These are phyloP conservation scores for Coemansia sp. DNA, from an alignment of 371 early-diverging fungal genomes.

Conservation along the genomic window DNA sequence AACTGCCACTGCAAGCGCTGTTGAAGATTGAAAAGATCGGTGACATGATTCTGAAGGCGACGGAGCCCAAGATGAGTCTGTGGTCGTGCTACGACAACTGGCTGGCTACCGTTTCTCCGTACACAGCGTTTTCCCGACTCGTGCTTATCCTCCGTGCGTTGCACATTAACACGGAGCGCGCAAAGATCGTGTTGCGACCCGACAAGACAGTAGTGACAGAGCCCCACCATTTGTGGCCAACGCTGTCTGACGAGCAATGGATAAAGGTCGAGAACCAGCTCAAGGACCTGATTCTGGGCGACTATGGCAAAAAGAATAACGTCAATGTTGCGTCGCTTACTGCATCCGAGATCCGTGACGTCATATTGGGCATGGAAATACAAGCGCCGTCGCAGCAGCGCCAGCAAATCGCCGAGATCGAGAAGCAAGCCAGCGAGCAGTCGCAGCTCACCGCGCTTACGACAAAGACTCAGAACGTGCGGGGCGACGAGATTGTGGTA, in stretches of 20 bases:
- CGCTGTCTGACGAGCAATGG: slow-evolving; percentile 96
- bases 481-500: slow-evolving; percentile 97
- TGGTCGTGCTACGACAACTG: slow-evolving; percentile 95
- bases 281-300: slow-evolving; percentile 97
- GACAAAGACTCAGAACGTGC: slow-evolving; percentile 94
- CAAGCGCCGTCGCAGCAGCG: slow-evolving; percentile 96
- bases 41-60: slow-evolving; percentile 95
- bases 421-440: slow-evolving; percentile 91
- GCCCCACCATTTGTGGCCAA: slow-evolving; percentile 97
- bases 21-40: slow-evolving; percentile 98
- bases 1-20: slow-evolving; percentile 96
- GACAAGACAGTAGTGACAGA: slow-evolving; percentile 92
- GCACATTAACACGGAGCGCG: slow-evolving; percentile 94
- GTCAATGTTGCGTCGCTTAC: slow-evolving; percentile 97
- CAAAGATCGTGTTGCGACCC: slow-evolving; percentile 92
- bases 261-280: slow-evolving; percentile 92
- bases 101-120: slow-evolving; percentile 87
- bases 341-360: slow-evolving; percentile 96
- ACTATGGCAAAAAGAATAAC: slow-evolving; percentile 98
- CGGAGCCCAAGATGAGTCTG: slow-evolving; percentile 93
- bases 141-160: slow-evolving; percentile 95
- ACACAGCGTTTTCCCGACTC: slow-evolving; percentile 97
- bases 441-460: slow-evolving; percentile 92
- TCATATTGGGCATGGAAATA: slow-evolving; percentile 99
- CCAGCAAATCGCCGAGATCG: slow-evolving; percentile 96